Evolutionary conservation across 2,329 filamentous ascomycete species (phyloP), one percentile per base, ranked within the genome.

Genomic region (Ophiostoma montium): DNA sequence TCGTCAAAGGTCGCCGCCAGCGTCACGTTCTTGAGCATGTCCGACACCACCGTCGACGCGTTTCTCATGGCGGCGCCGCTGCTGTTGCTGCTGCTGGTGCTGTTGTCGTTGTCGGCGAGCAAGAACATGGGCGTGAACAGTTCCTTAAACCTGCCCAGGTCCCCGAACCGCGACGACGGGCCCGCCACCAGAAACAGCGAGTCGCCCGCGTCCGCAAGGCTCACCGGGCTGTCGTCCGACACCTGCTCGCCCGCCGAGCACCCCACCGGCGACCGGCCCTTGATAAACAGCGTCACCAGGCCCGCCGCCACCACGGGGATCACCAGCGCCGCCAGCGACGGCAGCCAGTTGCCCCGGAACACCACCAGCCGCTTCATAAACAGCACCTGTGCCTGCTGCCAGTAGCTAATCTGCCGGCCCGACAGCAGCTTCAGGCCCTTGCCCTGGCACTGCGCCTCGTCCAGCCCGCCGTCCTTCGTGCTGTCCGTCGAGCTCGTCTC

Each of bases 231-330:
- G 7, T 59, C 59, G 33, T 67, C n/a, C 68, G 71, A 71, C 0
- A 72, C 58, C 43, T 70, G 66, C 2, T 71, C 67, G 0, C 61
- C 60, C 1, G 75, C 72, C 15, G 69, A 66, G 58, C 81, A 85
- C 2, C 67, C 69, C 0, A 63, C 67, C 1, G 69, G 69, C 4
- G 62, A 56, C 56, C 79, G 79, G 43, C 67, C 65, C 39, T 74
- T 71, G 8, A 95, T 67, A 57, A 90, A 89, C 2, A 94, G 70
- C 3, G 82, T 85, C 0, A 88, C 85, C 15, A 95, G 67, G 0
- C 82, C 86, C 16, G 86, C 84, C 1, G 86, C 84, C 50, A 87
- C 70, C 48, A 95, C 75, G 0, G 89, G 89, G 12, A 95, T 77
- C 1, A 87, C 56, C 35, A 94, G 71, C 1, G 86, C 87, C 2